phyloP scores from a whole-genome alignment of 805 yeast genomes.

The Helenozyma rhizophorensis region DNA sequence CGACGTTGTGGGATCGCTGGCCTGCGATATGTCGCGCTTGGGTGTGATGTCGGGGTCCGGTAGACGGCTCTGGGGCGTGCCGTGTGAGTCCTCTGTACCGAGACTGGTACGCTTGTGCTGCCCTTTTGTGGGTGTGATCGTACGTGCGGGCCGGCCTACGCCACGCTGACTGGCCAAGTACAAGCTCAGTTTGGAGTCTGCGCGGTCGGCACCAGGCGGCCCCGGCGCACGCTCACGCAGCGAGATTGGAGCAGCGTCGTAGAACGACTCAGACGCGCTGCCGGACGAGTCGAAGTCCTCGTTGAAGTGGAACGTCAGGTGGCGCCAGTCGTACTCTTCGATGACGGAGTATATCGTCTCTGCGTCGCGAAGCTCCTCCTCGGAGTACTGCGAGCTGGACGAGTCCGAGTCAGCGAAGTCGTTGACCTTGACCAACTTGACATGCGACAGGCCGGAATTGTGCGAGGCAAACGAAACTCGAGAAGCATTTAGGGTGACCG shows the following conservation, averaged over 20 bases:
- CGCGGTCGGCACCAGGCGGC: too few species aligned
- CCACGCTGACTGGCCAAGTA: too few species aligned
- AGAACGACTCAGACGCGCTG: too few species aligned
- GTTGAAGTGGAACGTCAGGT: conserved; percentile 9
- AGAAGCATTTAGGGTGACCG: conserved; percentile 6
- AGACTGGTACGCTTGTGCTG: too few species aligned
- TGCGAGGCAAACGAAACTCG: conserved; percentile 4
- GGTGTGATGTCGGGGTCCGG: conserved; percentile 5
- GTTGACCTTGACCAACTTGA: conserved; percentile 16
- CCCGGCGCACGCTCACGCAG: too few species aligned
- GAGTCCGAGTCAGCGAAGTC: conserved; percentile 40
- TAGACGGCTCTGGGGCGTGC: conserved; percentile 1
- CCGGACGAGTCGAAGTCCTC: conserved; percentile 4
- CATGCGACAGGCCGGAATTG: background rate
- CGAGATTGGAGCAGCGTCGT: too few species aligned
- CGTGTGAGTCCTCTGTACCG: too few species aligned
- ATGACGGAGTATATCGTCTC: conserved; percentile 30
- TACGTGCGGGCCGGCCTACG: too few species aligned
- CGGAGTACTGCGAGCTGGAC: conserved; percentile 9
- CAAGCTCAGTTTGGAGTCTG: too few species aligned
- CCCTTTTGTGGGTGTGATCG: too few species aligned
- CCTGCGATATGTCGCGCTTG: background rate
- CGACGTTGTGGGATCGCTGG: too few species aligned
- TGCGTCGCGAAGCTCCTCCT: conserved; percentile 14
- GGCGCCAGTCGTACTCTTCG: conserved; percentile 21